Base-by-base conservation (phyloP, 768 basidiomycete species). In the Leccinum imitatum region DNA sequence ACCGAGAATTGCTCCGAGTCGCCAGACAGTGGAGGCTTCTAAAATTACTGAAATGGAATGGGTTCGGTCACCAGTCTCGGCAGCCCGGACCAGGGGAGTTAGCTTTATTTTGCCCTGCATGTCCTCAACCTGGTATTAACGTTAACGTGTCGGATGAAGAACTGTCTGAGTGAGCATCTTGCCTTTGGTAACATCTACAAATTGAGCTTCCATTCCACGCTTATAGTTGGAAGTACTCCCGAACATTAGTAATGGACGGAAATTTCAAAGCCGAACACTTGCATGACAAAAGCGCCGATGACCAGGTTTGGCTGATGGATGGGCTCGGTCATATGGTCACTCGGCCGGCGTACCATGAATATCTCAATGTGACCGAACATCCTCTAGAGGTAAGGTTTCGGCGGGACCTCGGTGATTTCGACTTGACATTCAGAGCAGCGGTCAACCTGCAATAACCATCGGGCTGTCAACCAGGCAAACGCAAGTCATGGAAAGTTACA, bases 31-130 rank as follows among this genome's bases (percentile, higher is more conserved):
- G 70, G 71, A 4, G 56, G 0, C 23, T 65, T 14, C 15, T 71
- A 0, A 65, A 71, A n/a, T 41, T 66, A 19, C 19, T 60, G 0
- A 73, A 71, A 59, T 66, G 65, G 62, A 53, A 57, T 17, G 65
- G 63, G 0, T 64, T 64, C 6, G 54, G 54, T 0, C 57, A 64
- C 11, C 11, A 11, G 2, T 14, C 15, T 41, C 31, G 39, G n/a
- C 14, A 5, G 1, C 6, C 17, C 9, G 21, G 6, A 8, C 11
- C 19, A 10, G 1, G 41, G 13, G 2, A 11, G 17, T 37, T 58
- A 2, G 50, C 13, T 6, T 19, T 70, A 2, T 63, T 68, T 15
- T 72, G 73, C 31, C 63, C 68, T 0, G 60, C 66, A 9, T 75
- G 73, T 56, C 72, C 70, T 1, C 70, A 71, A 14, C 69, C 65